Percentiles rank a stretch among this genome's conserved stretches.
Evolutionary conservation across 2,329 filamentous ascomycete species (phyloP).

Genomic region (Bipolaris zeicola): DNA sequence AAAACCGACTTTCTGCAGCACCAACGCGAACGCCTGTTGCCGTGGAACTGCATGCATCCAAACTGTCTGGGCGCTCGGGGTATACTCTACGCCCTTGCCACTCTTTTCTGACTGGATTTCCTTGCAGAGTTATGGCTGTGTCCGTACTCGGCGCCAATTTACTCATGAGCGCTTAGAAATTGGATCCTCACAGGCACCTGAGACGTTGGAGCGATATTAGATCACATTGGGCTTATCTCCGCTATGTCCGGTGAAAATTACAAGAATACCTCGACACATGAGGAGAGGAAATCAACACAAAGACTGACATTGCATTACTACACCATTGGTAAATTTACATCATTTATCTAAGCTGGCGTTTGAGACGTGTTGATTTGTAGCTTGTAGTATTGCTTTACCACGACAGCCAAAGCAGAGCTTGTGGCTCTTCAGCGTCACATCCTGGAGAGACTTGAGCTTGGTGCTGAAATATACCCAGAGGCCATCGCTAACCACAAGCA

Average conservation of each 20-base stretch:
- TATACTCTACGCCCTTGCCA: neutral
- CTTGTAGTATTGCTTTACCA: no score
- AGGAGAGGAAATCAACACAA: no score
- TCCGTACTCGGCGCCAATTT: neutral
- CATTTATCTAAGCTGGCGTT: no score
- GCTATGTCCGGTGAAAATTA: conserved; percentile 10
- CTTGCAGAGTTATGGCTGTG: neutral
- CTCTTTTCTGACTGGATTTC: neutral
- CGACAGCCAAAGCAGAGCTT: no score
- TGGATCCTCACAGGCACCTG: neutral
- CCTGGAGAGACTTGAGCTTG: no score
- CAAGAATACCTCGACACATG: no score
- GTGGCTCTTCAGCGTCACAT: no score
- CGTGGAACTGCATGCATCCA: neutral
- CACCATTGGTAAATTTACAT: no score
- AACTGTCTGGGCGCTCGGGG: neutral
- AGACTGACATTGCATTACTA: no score
- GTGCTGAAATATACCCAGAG: no score
- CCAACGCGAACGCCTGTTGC: neutral
- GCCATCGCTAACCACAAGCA: no score
- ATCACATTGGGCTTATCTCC: conserved; percentile 8
- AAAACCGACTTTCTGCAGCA: neutral
- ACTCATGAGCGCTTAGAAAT: conserved; percentile 10
- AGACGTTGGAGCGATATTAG: neutral
- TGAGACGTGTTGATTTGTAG: no score